Base-by-base conservation (phyloP, 164 flowering plant species). In the Amborella trichopoda region DNA sequence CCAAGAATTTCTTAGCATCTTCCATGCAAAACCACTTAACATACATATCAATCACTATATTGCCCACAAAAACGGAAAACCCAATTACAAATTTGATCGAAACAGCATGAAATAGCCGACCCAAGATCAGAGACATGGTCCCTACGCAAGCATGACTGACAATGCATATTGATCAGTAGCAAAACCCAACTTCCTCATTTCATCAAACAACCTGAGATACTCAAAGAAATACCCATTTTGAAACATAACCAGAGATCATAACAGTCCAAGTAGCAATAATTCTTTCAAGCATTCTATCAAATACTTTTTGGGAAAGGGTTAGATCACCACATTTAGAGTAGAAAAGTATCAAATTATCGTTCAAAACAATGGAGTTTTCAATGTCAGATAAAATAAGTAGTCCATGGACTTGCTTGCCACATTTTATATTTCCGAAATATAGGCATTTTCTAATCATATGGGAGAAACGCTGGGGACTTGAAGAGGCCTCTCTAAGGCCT, bases 221-320 rank as follows among this genome's bases (percentile, higher is more conserved):
- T 38, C 41, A 16, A 9, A n/a, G 20, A 16, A n/a, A 22, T 9
- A 10, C 16, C 41, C 41, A n/a, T 38, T 38, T 48, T 67, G n/a
- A 54, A 2, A 63, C 55, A 22, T 55, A 54, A 11, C 71, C 63
- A 53, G 80, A 69, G 44, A 79, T 65, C 68, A 73, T 68, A 6
- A 59, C 46, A 38, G 41, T 38, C 41, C 41, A 38, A 13, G 41
- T 16, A 16, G 20, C 41, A 11, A 6, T 22, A 22, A 16, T 38
- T n/a, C 41, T 5, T n/a, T 6, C 8, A 38, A 22, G 41, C 41
- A 38, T 38, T 38, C 5, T 38, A 9, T 38, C 41, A 38, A 38
- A 38, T 22, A 38, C 21, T n/a, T n/a, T n/a, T n/a, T n/a, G n/a
- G n/a, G n/a, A n/a, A n/a, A n/a, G n/a, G n/a, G n/a, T n/a, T n/a